Evolutionary conservation across 495 filamentous ascomycete species (phyloP), one percentile per base, ranked within the genome.

Genomic region (Aspergillus kassunensis): DNA sequence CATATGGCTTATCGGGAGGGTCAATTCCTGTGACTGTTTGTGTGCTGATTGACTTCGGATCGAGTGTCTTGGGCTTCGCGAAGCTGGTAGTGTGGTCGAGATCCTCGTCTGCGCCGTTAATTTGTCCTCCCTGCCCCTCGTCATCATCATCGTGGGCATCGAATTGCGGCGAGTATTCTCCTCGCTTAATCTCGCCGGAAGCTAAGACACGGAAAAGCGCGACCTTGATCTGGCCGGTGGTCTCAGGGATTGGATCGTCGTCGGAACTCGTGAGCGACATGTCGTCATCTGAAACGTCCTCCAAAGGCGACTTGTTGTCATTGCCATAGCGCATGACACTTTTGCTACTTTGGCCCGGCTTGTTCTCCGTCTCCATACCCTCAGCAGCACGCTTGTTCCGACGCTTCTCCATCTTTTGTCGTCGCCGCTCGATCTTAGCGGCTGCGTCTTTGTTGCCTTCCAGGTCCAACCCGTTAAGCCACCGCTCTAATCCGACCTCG

Each of bases 1-100:
- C 93, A 72, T 96, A 99, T 13, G 95, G 95, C 67, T 90, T 89
- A 48, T 97, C 91, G 20, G 90, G 88, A 0, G 88, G 85, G 68
- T 99, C 93, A 57, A 99, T 95, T n/a, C 93, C 93, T 19, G 91
- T 97, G 15, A 99, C 93, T 0, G 92, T 97, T 70, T 99, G 93
- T 0, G 95, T 97, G 60, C 91, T 96, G 63, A 99, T 97, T 8
- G 87, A 87, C 70, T 96, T 96, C 1, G 91, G 93, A 72, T 99
- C 95, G 23, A 99, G 78, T 15, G 91, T 85, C 74, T 97, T 99
- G 4, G 93, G 95, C 65, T 97, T 92, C 11, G 95, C 95, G 69
- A 99, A 99, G 63, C 93, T 97, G 20, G 93, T 97, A 37, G 93
- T 97, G 69, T 99, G 93, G 67, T 97, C 95, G 35, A 97, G 80